Evolutionary conservation across 768 basidiomycete species (phyloP), one percentile per base, ranked within the genome.

Genomic region (Leccinum disarticulatum): DNA sequence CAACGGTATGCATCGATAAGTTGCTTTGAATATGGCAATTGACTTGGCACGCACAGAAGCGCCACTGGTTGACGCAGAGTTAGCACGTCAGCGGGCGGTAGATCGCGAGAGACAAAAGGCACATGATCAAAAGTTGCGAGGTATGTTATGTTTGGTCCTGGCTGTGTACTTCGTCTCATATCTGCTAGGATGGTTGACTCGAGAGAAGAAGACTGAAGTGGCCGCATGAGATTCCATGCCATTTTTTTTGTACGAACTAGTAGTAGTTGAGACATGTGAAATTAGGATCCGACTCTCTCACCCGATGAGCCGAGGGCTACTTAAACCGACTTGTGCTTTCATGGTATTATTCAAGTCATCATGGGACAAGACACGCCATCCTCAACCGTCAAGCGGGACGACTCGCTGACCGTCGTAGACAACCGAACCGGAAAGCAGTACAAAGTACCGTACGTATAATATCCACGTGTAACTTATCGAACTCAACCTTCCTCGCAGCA

Each of bases 381-480:
- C 15, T 61, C 70, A 31, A 67, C 58, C 50, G 7, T 41, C 15
- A 46, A 36, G 13, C 64, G 68, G 5, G 64, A 68, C 48, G 66
- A 74, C 14, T 74, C 70, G 60, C 78, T 94, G 51, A 88, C 87
- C 6, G 85, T 95, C 66, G 77, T 76, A 59, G 93, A 95, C 77
- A 92, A 95, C 72, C 86, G 93, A 58, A 95, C 93, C 3, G 91
- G 91, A 30, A 89, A 87, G 71, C 81, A 82, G 3, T 88, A 88
- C 76, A 82, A 75, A 30, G 77, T 94, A 51, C 87, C 87, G 90
- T 93, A 61, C 70, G 89, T 35, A 35, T 14, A 88, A 27, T 81
- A 88, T 81, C 13, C 13, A 27, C 17, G 7, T 35, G 19, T 7
- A 11, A 17, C 46, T 50, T 30, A 13, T 17, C 14, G 14, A 28